These are phyloP conservation scores for Chaetothyriales sp. DNA, from an alignment of 2,329 filamentous ascomycete species.

Conservation along the genomic window DNA sequence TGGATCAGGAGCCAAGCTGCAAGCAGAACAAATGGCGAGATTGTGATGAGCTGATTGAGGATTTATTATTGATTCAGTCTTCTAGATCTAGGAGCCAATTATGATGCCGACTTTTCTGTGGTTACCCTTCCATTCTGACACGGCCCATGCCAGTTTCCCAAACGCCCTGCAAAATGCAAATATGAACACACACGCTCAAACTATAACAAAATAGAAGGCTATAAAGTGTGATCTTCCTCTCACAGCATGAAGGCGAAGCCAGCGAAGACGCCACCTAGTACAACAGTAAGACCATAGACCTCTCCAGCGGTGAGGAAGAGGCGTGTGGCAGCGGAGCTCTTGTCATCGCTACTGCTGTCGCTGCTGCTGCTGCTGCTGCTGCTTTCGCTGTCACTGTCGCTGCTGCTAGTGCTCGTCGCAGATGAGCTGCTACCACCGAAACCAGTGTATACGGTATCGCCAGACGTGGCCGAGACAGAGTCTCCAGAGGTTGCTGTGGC, in stretches of 20 bases:
- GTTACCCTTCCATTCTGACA: no score
- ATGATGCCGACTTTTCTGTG: not conserved
- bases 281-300: conserved; percentile 40
- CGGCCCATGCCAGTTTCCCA: not conserved
- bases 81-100: not conserved
- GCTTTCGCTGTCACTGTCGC: no score
- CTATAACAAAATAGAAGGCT: not conserved
- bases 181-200: not conserved
- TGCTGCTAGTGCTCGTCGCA: conserved; percentile 11
- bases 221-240: conserved; percentile 3
- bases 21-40: no score
- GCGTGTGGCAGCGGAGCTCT: conserved; percentile 19
- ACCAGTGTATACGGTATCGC: conserved; percentile 29
- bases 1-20: not conserved
- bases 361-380: conserved; percentile 7
- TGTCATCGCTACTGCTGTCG: conserved; percentile 3
- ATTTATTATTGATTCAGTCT: not conserved
- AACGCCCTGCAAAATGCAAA: not conserved
- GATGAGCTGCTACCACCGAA: conserved; percentile 26
- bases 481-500: conserved; percentile 23
- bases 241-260: conserved; percentile 42
- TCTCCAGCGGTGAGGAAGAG: conserved; percentile 38
- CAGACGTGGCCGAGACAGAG: conserved; percentile 19
- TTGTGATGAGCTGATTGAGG: not conserved
- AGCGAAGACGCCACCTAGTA: conserved; percentile 41